Conservation (phyloP, 441 rosid species). For the Hura crepitans region DNA sequence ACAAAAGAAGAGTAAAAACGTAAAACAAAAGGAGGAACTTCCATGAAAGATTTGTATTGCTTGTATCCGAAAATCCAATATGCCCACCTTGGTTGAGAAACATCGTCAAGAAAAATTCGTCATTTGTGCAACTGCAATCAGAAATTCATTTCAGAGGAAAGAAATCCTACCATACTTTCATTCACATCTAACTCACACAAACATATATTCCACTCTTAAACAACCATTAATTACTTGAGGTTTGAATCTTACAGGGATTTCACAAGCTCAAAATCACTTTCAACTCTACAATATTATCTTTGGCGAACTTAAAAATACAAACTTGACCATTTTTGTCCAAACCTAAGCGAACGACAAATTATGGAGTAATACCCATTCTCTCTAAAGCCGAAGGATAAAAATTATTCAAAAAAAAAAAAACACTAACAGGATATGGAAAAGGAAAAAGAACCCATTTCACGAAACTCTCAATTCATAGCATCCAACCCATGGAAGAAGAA, state of each 20-base stretch:
- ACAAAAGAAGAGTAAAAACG: constrained; percentile 53
- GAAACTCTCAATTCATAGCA: constrained; percentile 5
- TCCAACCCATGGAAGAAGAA: background rate
- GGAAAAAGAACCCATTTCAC: constrained; percentile 26
- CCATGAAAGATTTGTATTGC: constrained; percentile 54
- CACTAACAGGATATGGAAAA: background rate
- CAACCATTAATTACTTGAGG: background rate
- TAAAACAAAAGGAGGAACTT: constrained; percentile 61
- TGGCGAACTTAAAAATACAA: background rate
- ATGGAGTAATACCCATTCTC: background rate
- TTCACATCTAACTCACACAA: constrained; percentile 3
- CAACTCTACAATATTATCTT: background rate
- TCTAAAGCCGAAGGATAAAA: constrained; percentile 10
- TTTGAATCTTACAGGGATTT: background rate
- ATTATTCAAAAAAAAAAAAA: constrained; percentile 3
- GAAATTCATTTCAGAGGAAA: constrained; percentile 56
- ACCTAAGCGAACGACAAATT: background rate
- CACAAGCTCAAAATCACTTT: background rate
- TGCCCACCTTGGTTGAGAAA: constrained; percentile 50
- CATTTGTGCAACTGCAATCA: constrained; percentile 47
- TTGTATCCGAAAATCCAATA: constrained; percentile 47
- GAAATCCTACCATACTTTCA: constrained; percentile 36
- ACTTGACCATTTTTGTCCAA: background rate
- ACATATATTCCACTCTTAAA: background rate
- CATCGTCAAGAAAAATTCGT: constrained; percentile 56